Evolutionary conservation across 2,329 filamentous ascomycete genomes (phyloP).

Genomic region (Daldinia sp.): DNA sequence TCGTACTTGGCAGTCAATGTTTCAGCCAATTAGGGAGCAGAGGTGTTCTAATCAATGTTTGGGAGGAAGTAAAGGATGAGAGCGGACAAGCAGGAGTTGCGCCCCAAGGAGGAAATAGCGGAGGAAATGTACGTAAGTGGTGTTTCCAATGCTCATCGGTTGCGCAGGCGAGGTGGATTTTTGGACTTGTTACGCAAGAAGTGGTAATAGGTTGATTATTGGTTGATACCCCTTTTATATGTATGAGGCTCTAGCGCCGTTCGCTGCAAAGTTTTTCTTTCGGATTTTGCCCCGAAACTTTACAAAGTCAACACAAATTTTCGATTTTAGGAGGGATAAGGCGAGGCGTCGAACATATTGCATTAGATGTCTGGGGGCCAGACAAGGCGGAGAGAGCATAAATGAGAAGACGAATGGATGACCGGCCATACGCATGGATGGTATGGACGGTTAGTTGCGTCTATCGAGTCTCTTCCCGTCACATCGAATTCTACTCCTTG

Average conservation of each 20-base stretch:
- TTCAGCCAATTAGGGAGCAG: conserved; percentile 85
- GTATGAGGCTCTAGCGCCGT: not conserved
- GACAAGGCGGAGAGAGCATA: conserved; percentile 28
- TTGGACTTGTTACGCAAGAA: conserved; percentile 65
- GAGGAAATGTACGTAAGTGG: conserved; percentile 68
- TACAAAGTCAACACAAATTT: conserved; percentile 12
- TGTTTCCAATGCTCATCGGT: conserved; percentile 67
- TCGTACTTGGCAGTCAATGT: conserved; percentile 82
- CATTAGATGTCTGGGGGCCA: conserved; percentile 29
- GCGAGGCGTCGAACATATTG: conserved; percentile 33
- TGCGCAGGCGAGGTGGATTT: conserved; percentile 63
- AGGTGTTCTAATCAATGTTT: conserved; percentile 88
- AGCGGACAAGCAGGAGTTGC: conserved; percentile 63
- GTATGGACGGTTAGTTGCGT: conserved; percentile 21
- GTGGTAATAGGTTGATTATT: conserved; percentile 52
- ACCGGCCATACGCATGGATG: conserved; percentile 11
- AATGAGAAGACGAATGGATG: conserved; percentile 21
- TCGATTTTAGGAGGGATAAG: conserved; percentile 14
- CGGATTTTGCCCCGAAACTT: conserved; percentile 3
- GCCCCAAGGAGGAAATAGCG: conserved; percentile 60
- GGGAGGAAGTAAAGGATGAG: conserved; percentile 76
- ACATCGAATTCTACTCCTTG: not conserved
- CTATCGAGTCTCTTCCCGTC: conserved; percentile 6
- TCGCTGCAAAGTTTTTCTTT: conserved; percentile 19
- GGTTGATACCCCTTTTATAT: conserved; percentile 27